Conservation (phyloP, 1,284 basidiomycete species). For the Cutaneotrichosporon mucoides region DNA sequence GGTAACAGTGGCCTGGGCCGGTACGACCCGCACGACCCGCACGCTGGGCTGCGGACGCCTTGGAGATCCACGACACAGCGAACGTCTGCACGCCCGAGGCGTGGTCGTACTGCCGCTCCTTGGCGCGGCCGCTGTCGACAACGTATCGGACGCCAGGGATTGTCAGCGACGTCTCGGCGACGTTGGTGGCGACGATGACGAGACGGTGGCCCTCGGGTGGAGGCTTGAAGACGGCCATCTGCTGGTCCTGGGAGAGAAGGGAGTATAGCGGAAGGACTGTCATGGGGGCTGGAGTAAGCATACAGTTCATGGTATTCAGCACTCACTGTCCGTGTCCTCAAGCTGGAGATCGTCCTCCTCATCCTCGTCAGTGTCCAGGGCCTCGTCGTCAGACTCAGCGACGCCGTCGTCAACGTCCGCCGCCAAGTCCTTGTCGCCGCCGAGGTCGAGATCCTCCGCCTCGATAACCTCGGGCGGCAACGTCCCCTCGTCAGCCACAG, state of each 20-base stretch:
- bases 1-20: conserved; percentile 73
- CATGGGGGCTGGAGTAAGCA: conserved; percentile 54
- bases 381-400: conserved; percentile 49
- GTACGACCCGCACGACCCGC: conserved; percentile 72
- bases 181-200: conserved; percentile 72
- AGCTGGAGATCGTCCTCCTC: conserved; percentile 41
- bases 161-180: conserved; percentile 73
- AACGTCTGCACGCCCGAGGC: conserved; percentile 65
- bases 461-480: conserved; percentile 41
- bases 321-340: conserved; percentile 48
- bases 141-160: conserved; percentile 74
- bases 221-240: conserved; percentile 67
- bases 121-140: conserved; percentile 69
- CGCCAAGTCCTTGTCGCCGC: conserved; percentile 49
- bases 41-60: conserved; percentile 68
- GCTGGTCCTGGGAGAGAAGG: conserved; percentile 64
- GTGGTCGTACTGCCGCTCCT: conserved; percentile 68
- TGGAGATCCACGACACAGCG: conserved; percentile 69
- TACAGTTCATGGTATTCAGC: no score
- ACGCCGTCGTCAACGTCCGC: conserved; percentile 52
- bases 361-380: conserved; percentile 51
- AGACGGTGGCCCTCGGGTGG: conserved; percentile 63
- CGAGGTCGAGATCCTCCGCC: conserved; percentile 50
- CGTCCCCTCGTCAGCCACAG: conserved; percentile 7
- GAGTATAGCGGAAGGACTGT: conserved; percentile 72